Evolutionary conservation across 345 rosid genomes (phyloP).

Genomic region (Xanthoceras sorbifolium): DNA sequence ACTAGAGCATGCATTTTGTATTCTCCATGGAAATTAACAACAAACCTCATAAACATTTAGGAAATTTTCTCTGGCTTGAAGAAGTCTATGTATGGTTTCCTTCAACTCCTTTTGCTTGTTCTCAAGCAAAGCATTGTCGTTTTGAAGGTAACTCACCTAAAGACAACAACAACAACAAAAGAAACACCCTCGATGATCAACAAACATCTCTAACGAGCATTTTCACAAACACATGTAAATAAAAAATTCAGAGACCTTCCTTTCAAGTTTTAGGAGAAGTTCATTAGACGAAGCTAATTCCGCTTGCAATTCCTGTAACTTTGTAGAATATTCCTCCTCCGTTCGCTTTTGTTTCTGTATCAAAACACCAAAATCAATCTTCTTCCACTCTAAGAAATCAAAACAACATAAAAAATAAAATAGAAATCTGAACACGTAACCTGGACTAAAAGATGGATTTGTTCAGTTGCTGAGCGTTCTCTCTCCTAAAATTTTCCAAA

Average conservation of each 20-base stretch:
- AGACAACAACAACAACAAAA: slow-evolving; percentile 20
- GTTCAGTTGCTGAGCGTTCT: slow-evolving; percentile 58
- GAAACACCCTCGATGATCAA: not conserved
- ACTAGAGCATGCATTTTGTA: not conserved
- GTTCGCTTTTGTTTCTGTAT: slow-evolving; percentile 68
- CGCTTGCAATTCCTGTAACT: slow-evolving; percentile 58
- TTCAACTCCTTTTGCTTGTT: slow-evolving; percentile 63
- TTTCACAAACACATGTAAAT: slow-evolving; percentile 30
- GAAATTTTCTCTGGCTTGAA: slow-evolving; percentile 67
- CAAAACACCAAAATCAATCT: slow-evolving; percentile 23
- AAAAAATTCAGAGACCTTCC: slow-evolving; percentile 45
- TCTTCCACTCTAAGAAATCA: slow-evolving; percentile 9
- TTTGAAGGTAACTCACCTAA: slow-evolving; percentile 64
- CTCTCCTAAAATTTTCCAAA: slow-evolving; percentile 41
- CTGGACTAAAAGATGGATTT: slow-evolving; percentile 50
- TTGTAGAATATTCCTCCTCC: slow-evolving; percentile 64
- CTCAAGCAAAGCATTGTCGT: slow-evolving; percentile 65
- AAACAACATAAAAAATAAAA: not conserved
- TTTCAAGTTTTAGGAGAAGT: slow-evolving; percentile 53
- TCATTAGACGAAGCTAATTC: slow-evolving; percentile 60
- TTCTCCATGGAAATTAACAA: not conserved
- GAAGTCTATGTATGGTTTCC: slow-evolving; percentile 54
- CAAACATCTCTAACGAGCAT: slow-evolving; percentile 16
- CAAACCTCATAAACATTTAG: slow-evolving; percentile 64
- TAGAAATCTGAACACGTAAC: slow-evolving; percentile 28